Evolutionary conservation across 2,329 filamentous ascomycete genomes (phyloP).

Genomic region (Colletotrichum liriopes): DNA sequence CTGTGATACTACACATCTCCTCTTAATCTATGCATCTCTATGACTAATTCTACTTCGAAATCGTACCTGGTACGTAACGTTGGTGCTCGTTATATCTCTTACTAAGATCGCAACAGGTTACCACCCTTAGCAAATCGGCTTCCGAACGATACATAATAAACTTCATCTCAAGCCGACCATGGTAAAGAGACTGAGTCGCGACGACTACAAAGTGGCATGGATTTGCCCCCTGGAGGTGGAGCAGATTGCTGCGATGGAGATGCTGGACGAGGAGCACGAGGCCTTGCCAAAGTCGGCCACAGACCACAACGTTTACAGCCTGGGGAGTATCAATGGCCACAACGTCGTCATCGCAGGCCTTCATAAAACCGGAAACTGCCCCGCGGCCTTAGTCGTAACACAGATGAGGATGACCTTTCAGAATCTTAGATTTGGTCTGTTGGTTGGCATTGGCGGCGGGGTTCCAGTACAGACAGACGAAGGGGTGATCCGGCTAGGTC

Average conservation of each 20-base stretch:
- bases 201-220: constrained; percentile 3
- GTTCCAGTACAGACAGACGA: not conserved
- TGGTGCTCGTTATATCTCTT: not conserved
- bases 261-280: constrained; percentile 4
- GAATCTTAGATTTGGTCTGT: not conserved
- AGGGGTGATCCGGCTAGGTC: not conserved
- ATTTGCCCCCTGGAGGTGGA: constrained; percentile 17
- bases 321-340: constrained; percentile 4
- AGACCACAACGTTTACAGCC: constrained; percentile 5
- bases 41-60: not conserved
- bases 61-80: no score
- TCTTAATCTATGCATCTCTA: not conserved
- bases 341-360: constrained; percentile 10
- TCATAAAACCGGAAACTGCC: not conserved
- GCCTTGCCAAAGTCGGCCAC: not conserved
- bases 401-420: constrained; percentile 1
- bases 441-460: not conserved
- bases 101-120: not conserved
- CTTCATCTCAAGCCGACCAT: not conserved
- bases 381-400: not conserved
- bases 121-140: not conserved
- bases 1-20: not conserved
- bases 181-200: not conserved
- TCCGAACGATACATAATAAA: not conserved
- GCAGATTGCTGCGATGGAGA: constrained; percentile 6